Percentiles rank a stretch among this genome's conserved stretches.
phyloP scores from a whole-genome alignment of 257 asterid genomes.

The Solanum corneliomulleri region DNA sequence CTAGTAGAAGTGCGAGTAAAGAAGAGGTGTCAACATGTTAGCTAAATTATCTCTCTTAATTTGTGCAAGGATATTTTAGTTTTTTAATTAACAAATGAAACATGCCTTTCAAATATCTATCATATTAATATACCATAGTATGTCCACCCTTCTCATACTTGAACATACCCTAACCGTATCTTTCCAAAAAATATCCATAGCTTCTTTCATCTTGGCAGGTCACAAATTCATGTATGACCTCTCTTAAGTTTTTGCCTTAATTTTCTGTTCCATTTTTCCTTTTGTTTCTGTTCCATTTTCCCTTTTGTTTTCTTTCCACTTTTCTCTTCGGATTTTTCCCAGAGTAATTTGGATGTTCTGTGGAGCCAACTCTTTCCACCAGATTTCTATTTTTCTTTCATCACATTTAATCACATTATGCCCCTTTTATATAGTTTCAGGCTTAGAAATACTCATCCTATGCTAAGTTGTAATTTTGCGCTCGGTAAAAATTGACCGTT shows the following conservation, averaged over 20 bases:
- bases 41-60: too few species aligned
- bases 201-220: background rate
- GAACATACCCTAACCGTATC: background rate
- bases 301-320: background rate
- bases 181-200: background rate
- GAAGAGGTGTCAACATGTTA: too few species aligned
- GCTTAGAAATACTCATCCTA: too few species aligned
- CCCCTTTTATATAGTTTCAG: too few species aligned
- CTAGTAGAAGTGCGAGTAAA: too few species aligned
- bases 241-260: background rate
- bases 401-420: too few species aligned
- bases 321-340: background rate
- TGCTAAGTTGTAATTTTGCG: too few species aligned
- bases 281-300: too few species aligned
- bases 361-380: background rate
- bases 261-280: too few species aligned
- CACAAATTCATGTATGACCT: background rate
- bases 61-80: background rate
- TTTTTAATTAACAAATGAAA: background rate
- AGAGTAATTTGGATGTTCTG: background rate
- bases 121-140: background rate
- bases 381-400: too few species aligned
- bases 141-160: background rate
- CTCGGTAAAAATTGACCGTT: too few species aligned
- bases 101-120: background rate